These are phyloP conservation scores for Linnemannia schmuckeri DNA, from an alignment of 192 early-diverging fungal species.

Conservation along the genomic window DNA sequence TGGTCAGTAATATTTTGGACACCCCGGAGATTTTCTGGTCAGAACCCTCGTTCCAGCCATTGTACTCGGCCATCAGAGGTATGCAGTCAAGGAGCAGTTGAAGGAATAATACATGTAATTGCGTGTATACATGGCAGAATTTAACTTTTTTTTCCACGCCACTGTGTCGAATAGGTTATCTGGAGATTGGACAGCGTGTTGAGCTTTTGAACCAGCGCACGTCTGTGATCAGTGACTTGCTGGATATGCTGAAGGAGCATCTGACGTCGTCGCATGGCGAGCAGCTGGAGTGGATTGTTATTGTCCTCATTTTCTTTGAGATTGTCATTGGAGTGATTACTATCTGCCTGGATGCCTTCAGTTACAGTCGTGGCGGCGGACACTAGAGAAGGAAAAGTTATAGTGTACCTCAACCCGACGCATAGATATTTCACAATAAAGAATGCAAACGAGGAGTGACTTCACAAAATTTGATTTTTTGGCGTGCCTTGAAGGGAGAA, in stretches of 20 bases:
- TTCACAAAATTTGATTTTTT: too few relatives aligned
- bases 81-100: background rate
- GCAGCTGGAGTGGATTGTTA: slow-evolving; percentile 96
- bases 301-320: slow-evolving; percentile 90
- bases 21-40: slow-evolving; percentile 96
- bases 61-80: slow-evolving; percentile 84
- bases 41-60: slow-evolving; percentile 82
- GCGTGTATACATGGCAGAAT: background rate
- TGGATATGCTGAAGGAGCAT: slow-evolving; percentile 97
- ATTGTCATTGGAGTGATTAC: slow-evolving; percentile 84
- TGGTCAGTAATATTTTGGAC: slow-evolving; percentile 90
- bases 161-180: slow-evolving; percentile 63
- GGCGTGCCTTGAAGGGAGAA: too few relatives aligned
- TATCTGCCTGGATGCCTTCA: slow-evolving; percentile 76
- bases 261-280: slow-evolving; percentile 92
- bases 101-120: background rate
- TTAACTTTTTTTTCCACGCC: background rate
- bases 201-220: slow-evolving; percentile 95
- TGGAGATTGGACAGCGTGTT: slow-evolving; percentile 89
- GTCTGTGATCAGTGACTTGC: slow-evolving; percentile 89
- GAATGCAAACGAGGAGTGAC: too few relatives aligned
- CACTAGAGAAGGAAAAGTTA: background rate
- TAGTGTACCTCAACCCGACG: background rate
- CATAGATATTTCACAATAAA: background rate
- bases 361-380: slow-evolving; percentile 51